Evolutionary conservation across 225 moss, liverwort and hornwort genomes (phyloP), one percentile per base, ranked within the genome.

Genomic region (Marchantia paleacea): DNA sequence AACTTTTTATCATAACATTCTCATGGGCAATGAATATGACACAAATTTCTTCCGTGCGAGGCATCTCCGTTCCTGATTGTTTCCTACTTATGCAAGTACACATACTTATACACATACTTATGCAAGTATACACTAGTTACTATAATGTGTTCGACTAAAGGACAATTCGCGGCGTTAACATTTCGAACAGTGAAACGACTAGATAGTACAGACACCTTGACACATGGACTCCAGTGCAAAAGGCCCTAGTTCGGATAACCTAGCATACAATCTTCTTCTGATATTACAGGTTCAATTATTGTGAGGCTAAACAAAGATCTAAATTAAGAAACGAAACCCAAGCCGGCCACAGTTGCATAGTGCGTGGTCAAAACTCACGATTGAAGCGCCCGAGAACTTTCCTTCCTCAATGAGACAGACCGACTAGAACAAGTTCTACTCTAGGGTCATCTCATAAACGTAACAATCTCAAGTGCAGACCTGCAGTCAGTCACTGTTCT

Each of bases 381-480:
- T 29, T 53, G 28, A 54, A n/a, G 54, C 3, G 68, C 29, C 26
- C 28, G 29, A 20, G 55, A 74, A 74, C 53, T 55, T 55, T 74
- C 54, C 54, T 76, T 47, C 58, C 75, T 58, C 31, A 57, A 73
- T 24, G 24, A 25, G 15, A 75, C 30, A 52, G 57, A 75, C 55
- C 55, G 55, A 75, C 75, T 75, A 26, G 19, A 31, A 19, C 29
- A 39, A 57, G 31, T 31, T 75, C 57, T 58, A 55, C 75, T 30
- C 25, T 75, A 13, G 31, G 19, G 29, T 58, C 72, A 75, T 75
- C 75, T 55, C 26, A 58, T 26, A 58, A 39, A 55, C 55, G 55
- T 31, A 20, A 30, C 13, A 29, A 10, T 53, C 55, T 52, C 73
- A 53, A 73, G 25, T n/a, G 53, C 28, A 57, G 55, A 57, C 75